phyloP scores from a whole-genome alignment of 345 rosid species.

The Eucalyptus erythrocorys region DNA sequence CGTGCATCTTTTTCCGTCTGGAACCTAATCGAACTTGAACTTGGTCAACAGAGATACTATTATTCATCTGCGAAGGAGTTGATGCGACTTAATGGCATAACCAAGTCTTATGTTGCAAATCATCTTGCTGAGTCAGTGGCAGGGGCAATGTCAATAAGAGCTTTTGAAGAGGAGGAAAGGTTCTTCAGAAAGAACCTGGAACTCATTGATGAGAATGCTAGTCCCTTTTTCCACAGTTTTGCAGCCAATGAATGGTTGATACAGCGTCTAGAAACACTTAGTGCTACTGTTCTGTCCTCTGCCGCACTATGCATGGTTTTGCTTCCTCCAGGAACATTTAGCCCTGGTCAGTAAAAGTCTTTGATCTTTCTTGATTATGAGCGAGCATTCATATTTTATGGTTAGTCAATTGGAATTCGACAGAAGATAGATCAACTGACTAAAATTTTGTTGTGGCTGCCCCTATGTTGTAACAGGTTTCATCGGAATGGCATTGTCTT shows the following conservation, averaged over 20 bases:
- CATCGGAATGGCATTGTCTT: constrained; percentile 95
- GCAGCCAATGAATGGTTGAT: constrained; percentile 93
- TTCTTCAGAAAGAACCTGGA: constrained; percentile 63
- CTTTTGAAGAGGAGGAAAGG: constrained; percentile 81
- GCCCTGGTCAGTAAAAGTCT: constrained; percentile 44
- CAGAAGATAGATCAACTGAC: background rate
- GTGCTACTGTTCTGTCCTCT: constrained; percentile 69
- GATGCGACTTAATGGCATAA: constrained; percentile 86
- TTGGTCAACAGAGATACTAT: constrained; percentile 52
- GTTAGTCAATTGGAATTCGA: background rate
- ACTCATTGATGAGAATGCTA: constrained; percentile 72
- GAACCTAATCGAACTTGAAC: background rate
- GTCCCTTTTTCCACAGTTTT: constrained; percentile 86
- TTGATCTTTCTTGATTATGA: background rate
- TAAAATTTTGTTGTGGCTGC: background rate
- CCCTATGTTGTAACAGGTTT: constrained; percentile 40
- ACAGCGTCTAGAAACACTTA: constrained; percentile 66
- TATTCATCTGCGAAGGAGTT: constrained; percentile 77
- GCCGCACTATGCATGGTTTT: constrained; percentile 89
- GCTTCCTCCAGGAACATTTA: constrained; percentile 89
- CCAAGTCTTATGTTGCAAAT: constrained; percentile 85
- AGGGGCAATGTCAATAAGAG: constrained; percentile 81
- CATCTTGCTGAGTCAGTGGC: constrained; percentile 92
- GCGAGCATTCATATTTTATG: no score
- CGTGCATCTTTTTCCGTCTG: background rate